Base-by-base conservation (phyloP, 345 rosid species). In the Alliaria petiolata region DNA sequence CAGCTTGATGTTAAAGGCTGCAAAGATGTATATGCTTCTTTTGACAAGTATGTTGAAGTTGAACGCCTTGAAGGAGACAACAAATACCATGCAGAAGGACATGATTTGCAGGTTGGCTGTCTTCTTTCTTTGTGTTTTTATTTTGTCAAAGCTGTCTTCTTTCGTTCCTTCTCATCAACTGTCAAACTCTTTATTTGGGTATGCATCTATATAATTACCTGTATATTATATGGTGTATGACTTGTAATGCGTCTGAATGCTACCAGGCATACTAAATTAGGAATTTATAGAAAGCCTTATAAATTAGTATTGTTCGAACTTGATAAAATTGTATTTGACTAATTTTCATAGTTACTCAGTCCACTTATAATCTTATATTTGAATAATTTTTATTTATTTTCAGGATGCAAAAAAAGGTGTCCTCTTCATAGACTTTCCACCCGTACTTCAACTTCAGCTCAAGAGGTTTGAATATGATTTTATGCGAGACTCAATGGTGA, bases 1-100 rank as follows among this genome's bases (percentile, higher is more conserved):
- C 99, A 95, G 80, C 99, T 95, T 80, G 99, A 95, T 79, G 99
- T 95, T 44, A 95, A 95, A 81, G 99, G 95, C 66, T 95, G 97
- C 77, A 85, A 84, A 53, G 99, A 95, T 84, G 93, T 95, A 60
- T 95, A 95, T 85, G 93, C 90, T 71, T 95, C 99, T 63, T 95
- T 95, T 83, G 97, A 95, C 82, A 89, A 91, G 76, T 95, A 91
- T 83, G 97, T 95, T n/a, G 99, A 95, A 81, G 96, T 95, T 67
- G 99, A 95, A 81, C 84, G 93, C 22, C 95, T 95, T 53, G 99
- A 95, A 81, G 99, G 97, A 55, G 99, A 95, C 76, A 95, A 95
- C 81, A 95, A 95, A 50, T 95, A 95, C 71, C 97, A 91, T 68
- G 96, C 99, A 6, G 97, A 88, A 82, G 85, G 87, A 50, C 89